Evolutionary conservation across 2,329 filamentous ascomycete species (phyloP), one percentile per base, ranked within the genome.

Genomic region (Exophiala viscosa): DNA sequence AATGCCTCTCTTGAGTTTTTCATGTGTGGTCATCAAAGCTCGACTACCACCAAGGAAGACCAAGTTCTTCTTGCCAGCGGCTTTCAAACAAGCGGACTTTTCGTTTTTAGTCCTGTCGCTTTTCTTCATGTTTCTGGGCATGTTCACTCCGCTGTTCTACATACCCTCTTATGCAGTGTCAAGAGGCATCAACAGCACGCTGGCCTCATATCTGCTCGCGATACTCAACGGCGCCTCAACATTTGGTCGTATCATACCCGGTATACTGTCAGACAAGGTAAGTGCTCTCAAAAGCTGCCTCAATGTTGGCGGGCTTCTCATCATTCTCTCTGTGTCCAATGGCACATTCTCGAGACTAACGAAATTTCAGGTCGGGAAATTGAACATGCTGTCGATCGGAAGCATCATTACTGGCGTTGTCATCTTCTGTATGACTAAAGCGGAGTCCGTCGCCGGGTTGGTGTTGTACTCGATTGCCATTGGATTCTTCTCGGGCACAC

Each of bases 401-500:
- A 50, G 23, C 48, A 14, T 45, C 10, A 28, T 74, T 20, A 71
- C 76, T 8, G 64, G 65, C 2, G 70, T 80, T 32, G 61, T 81
- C 1, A 71, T 76, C n/a, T 68, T 84, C 0, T 77, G 74, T 34
- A 66, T 85, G 1, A 78, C 82, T 6, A 75, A 76, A 0, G 76
- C 80, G 1, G 79, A 84, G 49, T 77, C 87, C 45, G 73, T 82
- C 31, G 59, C 53, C 8, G 52, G 46, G 1, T 45, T 58, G 28
- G 58, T 65, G 39, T 56, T 60, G n/a, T 89, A 87, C 65, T 76
- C 79, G n/a, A 73, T 78, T 17, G 67, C 87, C 7, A 88, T 85
- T 60, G 86, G 86, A 14, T 87, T 89, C 65, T 77, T 77, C 13
- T 84, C 81, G 0, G 86, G 86, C 10, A 80, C 80, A 2, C 86